Conservation (phyloP, 1,139 yeast species). For the Saccharomyces hybrid region DNA sequence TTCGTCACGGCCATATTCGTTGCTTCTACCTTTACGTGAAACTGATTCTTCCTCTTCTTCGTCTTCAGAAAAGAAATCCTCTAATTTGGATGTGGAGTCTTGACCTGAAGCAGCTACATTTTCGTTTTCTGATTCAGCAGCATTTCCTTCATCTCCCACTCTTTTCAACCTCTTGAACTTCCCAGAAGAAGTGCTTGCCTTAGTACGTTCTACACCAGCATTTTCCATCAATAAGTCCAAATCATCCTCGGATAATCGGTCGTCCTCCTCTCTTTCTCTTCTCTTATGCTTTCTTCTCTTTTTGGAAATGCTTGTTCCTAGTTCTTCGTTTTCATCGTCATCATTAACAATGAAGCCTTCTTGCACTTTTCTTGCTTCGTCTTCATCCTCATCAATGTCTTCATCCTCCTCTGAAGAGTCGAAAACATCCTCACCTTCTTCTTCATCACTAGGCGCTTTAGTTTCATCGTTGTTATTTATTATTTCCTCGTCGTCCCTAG, state of each 20-base stretch:
- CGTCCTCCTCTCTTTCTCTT: conserved; percentile 38
- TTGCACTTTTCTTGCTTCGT: conserved; percentile 64
- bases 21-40: conserved; percentile 19
- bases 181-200: conserved; percentile 37
- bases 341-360: conserved; percentile 95
- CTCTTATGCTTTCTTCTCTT: conserved; percentile 38
- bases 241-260: conserved; percentile 88
- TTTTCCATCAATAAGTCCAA: conserved; percentile 85
- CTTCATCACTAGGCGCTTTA: conserved; percentile 36
- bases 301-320: conserved; percentile 35
- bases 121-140: conserved; percentile 29
- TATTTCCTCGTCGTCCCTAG: conserved; percentile 28
- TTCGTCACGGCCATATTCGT: conserved; percentile 12
- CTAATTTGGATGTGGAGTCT: conserved; percentile 40
- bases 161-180: conserved; percentile 78
- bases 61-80: conserved; percentile 82
- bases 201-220: conserved; percentile 51
- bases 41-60: conserved; percentile 44
- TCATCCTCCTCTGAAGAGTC: conserved; percentile 74
- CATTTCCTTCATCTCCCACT: conserved; percentile 35
- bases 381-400: conserved; percentile 73
- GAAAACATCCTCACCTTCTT: conserved; percentile 42
- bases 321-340: conserved; percentile 61
- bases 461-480: conserved; percentile 28
- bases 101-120: conserved; percentile 19